Evolutionary conservation across 1,139 yeast genomes (phyloP).

Genomic region (Pneumocystis canis): DNA sequence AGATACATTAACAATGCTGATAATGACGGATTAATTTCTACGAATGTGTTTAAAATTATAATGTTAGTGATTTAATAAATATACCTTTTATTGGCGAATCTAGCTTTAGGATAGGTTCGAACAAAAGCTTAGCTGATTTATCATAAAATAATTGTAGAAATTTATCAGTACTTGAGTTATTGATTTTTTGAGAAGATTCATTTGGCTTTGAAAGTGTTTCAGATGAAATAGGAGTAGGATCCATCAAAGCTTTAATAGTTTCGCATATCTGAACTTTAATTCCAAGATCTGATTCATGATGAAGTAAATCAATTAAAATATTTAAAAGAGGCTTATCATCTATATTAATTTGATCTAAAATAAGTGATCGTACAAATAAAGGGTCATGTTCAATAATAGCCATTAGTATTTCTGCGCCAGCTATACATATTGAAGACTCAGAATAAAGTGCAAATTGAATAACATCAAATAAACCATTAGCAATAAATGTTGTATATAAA

Average conservation of each 20-base stretch:
- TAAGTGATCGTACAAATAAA: conserved; percentile 32
- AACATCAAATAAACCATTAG: conserved; percentile 55
- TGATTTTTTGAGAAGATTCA: conserved; percentile 13
- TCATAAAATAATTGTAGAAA: conserved; percentile 49
- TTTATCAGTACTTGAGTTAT: conserved; percentile 31
- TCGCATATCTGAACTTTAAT: conserved; percentile 71
- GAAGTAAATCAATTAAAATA: conserved; percentile 46
- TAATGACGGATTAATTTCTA: background rate
- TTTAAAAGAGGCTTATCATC: conserved; percentile 31
- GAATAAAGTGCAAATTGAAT: conserved; percentile 56
- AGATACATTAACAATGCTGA: conserved; percentile 12
- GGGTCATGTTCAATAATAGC: conserved; percentile 78
- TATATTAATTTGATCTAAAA: conserved; percentile 6
- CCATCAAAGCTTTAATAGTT: conserved; percentile 60
- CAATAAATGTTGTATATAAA: conserved; percentile 50
- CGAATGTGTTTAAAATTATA: conserved; percentile 5
- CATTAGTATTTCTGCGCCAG: conserved; percentile 72
- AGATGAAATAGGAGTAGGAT: conserved; percentile 30
- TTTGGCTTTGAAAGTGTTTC: conserved; percentile 9
- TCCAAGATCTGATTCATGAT: conserved; percentile 54
- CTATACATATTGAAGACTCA: conserved; percentile 40
- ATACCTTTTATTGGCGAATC: conserved; percentile 14
- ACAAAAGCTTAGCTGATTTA: conserved; percentile 45
- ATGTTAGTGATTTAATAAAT: background rate
- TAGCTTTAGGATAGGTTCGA: conserved; percentile 34